Percentiles rank a stretch among this genome's conserved stretches.
Conservation (phyloP, 352 stramenopile species). For the Phytopythium delawarense region DNA sequence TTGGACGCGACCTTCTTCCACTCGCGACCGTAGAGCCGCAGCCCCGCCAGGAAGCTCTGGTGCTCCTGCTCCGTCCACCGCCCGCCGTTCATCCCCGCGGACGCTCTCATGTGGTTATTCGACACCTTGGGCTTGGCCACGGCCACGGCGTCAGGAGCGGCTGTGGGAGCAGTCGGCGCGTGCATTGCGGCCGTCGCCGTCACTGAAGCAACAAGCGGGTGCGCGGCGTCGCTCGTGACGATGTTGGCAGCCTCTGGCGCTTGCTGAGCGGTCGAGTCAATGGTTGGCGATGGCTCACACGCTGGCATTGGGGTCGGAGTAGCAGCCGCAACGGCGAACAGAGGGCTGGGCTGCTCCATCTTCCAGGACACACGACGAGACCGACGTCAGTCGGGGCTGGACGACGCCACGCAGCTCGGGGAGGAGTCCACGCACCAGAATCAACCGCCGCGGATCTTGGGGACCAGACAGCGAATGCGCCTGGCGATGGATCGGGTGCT, state of each 20-base stretch:
- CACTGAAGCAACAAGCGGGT: background rate
- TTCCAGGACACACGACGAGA: background rate
- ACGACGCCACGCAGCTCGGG: background rate
- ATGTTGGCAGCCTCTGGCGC: background rate
- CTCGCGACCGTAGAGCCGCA: constrained; percentile 93
- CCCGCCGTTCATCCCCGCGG: constrained; percentile 82
- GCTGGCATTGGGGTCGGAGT: background rate
- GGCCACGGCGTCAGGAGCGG: background rate
- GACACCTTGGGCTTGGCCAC: background rate
- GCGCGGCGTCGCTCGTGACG: background rate
- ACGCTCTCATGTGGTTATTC: constrained; percentile 35
- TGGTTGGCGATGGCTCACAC: background rate
- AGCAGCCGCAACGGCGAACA: background rate
- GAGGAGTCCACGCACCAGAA: background rate
- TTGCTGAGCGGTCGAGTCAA: too few relatives aligned
- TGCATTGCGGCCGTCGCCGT: background rate
- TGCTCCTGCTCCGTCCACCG: constrained; percentile 96
- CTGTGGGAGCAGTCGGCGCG: background rate
- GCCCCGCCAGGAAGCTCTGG: constrained; percentile 91
- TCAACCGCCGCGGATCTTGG: background rate
- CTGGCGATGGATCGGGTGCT: background rate
- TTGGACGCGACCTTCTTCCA: constrained; percentile 96
- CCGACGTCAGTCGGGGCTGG: background rate
- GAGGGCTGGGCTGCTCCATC: background rate
- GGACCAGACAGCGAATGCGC: background rate